Evolutionary conservation across 2,329 filamentous ascomycete genomes (phyloP).

Genomic region (Penicillium italicum): DNA sequence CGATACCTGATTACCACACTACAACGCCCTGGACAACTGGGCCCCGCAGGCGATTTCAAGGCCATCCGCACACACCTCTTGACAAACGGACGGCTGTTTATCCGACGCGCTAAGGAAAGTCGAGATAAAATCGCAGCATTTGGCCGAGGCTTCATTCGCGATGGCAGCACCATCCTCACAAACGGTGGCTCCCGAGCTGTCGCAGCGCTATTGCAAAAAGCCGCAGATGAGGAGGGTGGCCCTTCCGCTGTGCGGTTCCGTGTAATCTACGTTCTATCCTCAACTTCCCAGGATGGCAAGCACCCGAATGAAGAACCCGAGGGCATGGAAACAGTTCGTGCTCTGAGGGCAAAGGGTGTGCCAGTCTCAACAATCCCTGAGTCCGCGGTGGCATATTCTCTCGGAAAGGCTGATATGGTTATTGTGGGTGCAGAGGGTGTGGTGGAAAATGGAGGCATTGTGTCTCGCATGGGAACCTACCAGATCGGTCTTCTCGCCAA

Average conservation of each 20-base stretch:
- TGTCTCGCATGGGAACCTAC: conserved; percentile 80
- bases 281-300: conserved; percentile 28
- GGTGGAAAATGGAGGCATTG: conserved; percentile 88
- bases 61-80: conserved; percentile 78
- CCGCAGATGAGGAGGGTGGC: conserved; percentile 61
- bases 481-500: conserved; percentile 82
- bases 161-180: conserved; percentile 79
- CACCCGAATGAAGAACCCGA: conserved; percentile 50
- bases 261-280: conserved; percentile 70
- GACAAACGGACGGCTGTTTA: conserved; percentile 81
- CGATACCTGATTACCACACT: conserved; percentile 80
- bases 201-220: conserved; percentile 68
- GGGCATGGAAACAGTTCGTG: conserved; percentile 65
- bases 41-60: conserved; percentile 67
- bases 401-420: conserved; percentile 68
- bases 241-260: conserved; percentile 65
- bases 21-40: conserved; percentile 52
- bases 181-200: conserved; percentile 86
- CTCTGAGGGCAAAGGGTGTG: conserved; percentile 69
- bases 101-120: conserved; percentile 78
- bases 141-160: conserved; percentile 72
- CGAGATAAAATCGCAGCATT: conserved; percentile 77
- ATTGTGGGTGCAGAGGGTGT: conserved; percentile 75
- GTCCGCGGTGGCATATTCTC: conserved; percentile 72
- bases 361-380: conserved; percentile 78